Evolutionary conservation across 805 yeast genomes (phyloP), one percentile per base, ranked within the genome.

Genomic region (Teunomyces pallodes): DNA sequence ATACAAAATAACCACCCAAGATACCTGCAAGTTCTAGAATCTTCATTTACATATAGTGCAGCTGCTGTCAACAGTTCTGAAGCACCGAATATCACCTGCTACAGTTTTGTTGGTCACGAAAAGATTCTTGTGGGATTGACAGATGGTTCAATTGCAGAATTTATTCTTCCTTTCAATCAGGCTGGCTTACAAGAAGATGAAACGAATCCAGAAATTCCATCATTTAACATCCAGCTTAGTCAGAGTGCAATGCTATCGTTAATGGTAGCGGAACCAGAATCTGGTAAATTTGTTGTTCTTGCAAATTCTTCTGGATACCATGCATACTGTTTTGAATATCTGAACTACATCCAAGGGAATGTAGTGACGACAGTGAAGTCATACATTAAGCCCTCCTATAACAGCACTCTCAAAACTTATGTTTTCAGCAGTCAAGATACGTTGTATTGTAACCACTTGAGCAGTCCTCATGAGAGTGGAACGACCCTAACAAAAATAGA

Each of bases 61-160:
- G 60, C 30, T 38, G 56, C 36, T 16, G 10, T 20, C 8, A 13
- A 32, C 6, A 13, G 24, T 4, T 12, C 30, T 3, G 41, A 40
- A 6, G 27, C 9, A 12, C 17, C 42, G 24, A 52, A 43, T 16
- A 76, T 84, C 4, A 74, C 82, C 1, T 62, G 79, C 31, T 76
- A 69, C 52, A 83, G 77, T 52, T 79, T 78, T 64, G 36, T 80
- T 4, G 71, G 73, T 8, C 56, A 69, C 4, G 65, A 69, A 2
- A 67, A 59, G 9, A 60, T 86, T 1, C 60, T 84, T 2, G 79
- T 81, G 28, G 92, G 91, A 0, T 75, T 80, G 4, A 61, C 71
- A 2, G 76, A 79, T 46, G 94, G 94, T 0, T 68, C 67, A 28
- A 64, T 86, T 8, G 83, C 82, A 0, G 90, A 84, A 56, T 83